phyloP scores from a whole-genome alignment of 306 rosid species.

The Fagus crenata region DNA sequence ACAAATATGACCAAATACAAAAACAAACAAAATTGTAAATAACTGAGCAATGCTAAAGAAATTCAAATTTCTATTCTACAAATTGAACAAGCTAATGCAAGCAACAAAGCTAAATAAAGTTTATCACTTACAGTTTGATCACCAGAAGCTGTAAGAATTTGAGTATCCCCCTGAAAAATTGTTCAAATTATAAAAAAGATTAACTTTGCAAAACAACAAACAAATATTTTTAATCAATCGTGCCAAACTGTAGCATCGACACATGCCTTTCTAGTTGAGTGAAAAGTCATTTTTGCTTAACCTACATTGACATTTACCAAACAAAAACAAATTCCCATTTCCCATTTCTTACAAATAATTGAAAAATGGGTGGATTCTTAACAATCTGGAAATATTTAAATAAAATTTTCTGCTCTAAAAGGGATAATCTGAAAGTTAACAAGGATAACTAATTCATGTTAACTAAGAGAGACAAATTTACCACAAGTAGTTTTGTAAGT shows the following conservation, averaged over 20 bases:
- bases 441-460: too few relatives aligned
- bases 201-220: background rate
- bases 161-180: conserved; percentile 68
- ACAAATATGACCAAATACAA: too few relatives aligned
- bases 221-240: background rate
- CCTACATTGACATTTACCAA: background rate
- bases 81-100: background rate
- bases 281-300: background rate
- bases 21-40: background rate
- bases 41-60: background rate
- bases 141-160: conserved; percentile 85
- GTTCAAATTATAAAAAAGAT: background rate
- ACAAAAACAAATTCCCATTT: background rate
- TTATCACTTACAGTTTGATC: conserved; percentile 80
- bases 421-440: too few relatives aligned
- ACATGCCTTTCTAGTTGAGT: background rate
- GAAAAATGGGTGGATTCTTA: background rate
- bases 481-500: background rate
- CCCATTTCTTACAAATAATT: background rate
- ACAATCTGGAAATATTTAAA: background rate
- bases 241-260: background rate
- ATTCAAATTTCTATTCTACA: background rate
- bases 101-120: background rate
- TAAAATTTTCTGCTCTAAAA: background rate
- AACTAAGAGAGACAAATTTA: background rate